These are phyloP conservation scores for Friedmanniomyces endolithicus DNA, from an alignment of 495 filamentous ascomycete species.

Conservation along the genomic window DNA sequence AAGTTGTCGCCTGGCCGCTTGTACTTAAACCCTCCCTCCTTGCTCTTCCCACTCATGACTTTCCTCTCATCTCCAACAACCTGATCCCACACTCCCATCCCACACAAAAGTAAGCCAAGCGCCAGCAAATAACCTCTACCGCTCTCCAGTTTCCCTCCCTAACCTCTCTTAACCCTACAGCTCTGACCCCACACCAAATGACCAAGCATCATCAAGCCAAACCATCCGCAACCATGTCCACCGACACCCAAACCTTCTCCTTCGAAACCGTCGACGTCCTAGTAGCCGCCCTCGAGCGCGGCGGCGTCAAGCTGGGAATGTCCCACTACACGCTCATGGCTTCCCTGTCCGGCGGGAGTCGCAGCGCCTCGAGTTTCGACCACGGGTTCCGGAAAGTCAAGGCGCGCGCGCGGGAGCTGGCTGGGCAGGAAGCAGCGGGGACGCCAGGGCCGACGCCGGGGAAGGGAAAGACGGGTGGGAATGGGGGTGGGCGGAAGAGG, in stretches of 20 bases:
- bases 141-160: too few species aligned
- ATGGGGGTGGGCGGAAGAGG: neutral
- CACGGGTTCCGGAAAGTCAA: conserved; percentile 8
- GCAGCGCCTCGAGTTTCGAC: neutral
- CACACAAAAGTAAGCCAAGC: too few species aligned
- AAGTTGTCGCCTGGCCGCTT: too few species aligned
- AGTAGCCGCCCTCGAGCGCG: neutral
- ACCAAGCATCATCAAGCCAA: neutral
- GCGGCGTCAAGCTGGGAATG: neutral
- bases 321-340: neutral
- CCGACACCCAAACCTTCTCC: conserved; percentile 2
- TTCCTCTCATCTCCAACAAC: too few species aligned
- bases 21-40: too few species aligned
- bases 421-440: neutral
- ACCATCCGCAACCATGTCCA: neutral
- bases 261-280: conserved; percentile 8
- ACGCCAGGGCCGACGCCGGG: neutral
- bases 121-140: too few species aligned
- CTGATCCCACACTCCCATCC: too few species aligned
- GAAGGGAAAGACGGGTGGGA: neutral
- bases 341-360: neutral
- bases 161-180: too few species aligned
- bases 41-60: too few species aligned
- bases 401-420: neutral
- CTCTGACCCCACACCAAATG: too few species aligned